Percentiles rank a stretch among this genome's conserved stretches.
phyloP scores from a whole-genome alignment of 257 asterid species.

The Solanum rostratum region DNA sequence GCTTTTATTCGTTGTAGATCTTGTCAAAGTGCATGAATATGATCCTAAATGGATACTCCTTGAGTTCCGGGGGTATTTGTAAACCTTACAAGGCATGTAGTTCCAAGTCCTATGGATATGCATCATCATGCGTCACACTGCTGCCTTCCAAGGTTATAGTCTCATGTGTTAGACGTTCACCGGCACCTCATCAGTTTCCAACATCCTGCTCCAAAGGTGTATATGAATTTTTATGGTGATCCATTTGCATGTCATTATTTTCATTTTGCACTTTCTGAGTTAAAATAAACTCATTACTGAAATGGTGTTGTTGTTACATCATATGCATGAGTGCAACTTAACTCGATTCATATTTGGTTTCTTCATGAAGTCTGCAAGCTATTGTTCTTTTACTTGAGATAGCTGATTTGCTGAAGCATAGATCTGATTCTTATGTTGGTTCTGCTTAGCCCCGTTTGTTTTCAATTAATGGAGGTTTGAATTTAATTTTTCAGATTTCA shows the following conservation, averaged over 20 bases:
- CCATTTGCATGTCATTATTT: neutral
- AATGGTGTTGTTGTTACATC: neutral
- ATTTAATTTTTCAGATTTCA: neutral
- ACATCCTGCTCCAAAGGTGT: conserved; percentile 29
- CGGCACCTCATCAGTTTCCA: conserved; percentile 9
- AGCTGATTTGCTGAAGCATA: neutral
- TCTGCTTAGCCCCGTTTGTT: neutral
- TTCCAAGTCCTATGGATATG: conserved; percentile 11
- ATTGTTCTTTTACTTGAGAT: neutral
- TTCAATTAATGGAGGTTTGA: neutral
- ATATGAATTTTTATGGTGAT: neutral
- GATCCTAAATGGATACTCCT: conserved; percentile 37
- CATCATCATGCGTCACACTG: conserved; percentile 8
- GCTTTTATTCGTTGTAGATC: neutral
- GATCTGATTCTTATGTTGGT: neutral
- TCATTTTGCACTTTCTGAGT: neutral
- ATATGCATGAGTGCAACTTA: neutral
- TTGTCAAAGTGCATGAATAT: conserved; percentile 24
- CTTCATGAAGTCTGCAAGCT: neutral
- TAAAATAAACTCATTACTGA: neutral
- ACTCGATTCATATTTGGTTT: neutral
- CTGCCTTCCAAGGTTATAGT: conserved; percentile 11
- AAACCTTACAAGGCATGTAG: conserved; percentile 19
- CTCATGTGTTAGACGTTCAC: conserved; percentile 10
- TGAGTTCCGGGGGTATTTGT: conserved; percentile 24